Evolutionary conservation across 495 filamentous ascomycete species (phyloP).

Genomic region (Tuber brumale): DNA sequence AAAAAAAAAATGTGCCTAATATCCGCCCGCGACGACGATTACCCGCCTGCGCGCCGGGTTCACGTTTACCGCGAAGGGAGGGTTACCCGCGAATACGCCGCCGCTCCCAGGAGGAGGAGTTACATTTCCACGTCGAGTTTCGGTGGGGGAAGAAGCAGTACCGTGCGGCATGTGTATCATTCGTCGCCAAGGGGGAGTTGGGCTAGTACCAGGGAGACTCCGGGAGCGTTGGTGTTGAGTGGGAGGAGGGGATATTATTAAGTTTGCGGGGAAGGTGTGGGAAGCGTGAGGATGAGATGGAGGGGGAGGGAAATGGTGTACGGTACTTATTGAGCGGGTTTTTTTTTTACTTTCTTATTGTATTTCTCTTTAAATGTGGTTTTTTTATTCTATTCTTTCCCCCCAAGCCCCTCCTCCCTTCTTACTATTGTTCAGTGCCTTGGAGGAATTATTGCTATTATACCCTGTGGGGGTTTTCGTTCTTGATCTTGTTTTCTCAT

Average conservation of each 20-base stretch:
- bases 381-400: background rate
- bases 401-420: background rate
- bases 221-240: background rate
- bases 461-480: background rate
- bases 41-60: conserved; percentile 10
- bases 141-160: conserved; percentile 1
- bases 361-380: background rate
- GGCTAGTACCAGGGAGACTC: background rate
- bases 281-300: background rate
- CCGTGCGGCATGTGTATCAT: conserved; percentile 17
- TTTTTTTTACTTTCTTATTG: background rate
- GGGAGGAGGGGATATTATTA: background rate
- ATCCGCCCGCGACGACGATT: conserved; percentile 13
- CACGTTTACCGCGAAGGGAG: conserved; percentile 23
- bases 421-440: background rate
- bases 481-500: background rate
- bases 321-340: background rate
- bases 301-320: background rate
- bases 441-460: background rate
- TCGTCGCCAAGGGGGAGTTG: conserved; percentile 6
- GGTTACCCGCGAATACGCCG: conserved; percentile 9
- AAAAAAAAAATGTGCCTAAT: conserved; percentile 17
- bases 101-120: conserved; percentile 7
- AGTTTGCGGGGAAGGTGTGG: background rate
- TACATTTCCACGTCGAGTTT: conserved; percentile 9